These are phyloP conservation scores for Anisodus acutangulus DNA, from an alignment of 257 asterid genomes.

Conservation along the genomic window DNA sequence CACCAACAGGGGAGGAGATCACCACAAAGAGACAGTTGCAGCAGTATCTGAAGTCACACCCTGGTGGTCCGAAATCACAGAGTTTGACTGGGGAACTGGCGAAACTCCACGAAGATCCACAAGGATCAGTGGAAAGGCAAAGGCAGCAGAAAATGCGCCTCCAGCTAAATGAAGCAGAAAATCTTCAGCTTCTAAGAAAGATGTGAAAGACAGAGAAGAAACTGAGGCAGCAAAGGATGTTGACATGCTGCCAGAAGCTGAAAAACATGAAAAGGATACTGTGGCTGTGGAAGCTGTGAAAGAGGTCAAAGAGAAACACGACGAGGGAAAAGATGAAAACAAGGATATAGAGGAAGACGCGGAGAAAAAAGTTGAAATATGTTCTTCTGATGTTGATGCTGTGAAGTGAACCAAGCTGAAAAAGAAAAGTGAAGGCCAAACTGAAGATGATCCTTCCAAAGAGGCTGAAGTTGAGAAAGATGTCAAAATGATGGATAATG, in stretches of 20 bases:
- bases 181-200: constrained; percentile 46
- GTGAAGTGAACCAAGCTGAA: constrained; percentile 30
- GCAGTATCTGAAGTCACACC: too few species aligned
- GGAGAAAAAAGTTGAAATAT: not conserved
- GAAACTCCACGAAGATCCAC: constrained; percentile 63
- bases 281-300: not conserved
- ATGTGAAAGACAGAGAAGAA: constrained; percentile 39
- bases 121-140: constrained; percentile 55
- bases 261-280: constrained; percentile 30
- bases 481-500: constrained; percentile 28
- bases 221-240: constrained; percentile 29
- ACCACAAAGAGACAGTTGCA: too few species aligned
- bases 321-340: not conserved
- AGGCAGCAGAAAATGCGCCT: constrained; percentile 38
- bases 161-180: constrained; percentile 48
- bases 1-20: constrained; percentile 52
- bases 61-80: constrained; percentile 35
- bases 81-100: constrained; percentile 16
- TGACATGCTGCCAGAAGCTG: constrained; percentile 38
- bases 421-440: constrained; percentile 27
- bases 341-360: too few species aligned
- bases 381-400: not conserved
- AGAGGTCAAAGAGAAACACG: not conserved
- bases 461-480: constrained; percentile 32
- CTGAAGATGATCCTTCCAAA: constrained; percentile 30